Evolutionary conservation across 192 early-diverging fungal species (phyloP).

Genomic region (Coemansia aciculifera): DNA sequence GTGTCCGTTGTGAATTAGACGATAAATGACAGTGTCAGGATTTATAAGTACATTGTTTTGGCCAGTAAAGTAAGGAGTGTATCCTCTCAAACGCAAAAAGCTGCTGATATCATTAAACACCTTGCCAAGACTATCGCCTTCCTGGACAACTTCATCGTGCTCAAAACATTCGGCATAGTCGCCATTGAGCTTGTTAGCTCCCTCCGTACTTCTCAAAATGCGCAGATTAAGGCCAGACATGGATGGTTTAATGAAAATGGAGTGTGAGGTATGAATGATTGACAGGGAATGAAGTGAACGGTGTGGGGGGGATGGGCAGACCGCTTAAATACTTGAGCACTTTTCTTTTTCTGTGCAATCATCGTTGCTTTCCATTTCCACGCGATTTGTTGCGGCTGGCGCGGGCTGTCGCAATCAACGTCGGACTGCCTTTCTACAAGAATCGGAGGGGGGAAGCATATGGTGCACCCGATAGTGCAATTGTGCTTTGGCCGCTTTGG

Average conservation of each 20-base stretch:
- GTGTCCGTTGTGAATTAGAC: neutral
- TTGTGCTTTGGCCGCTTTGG: neutral
- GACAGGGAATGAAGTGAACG: neutral
- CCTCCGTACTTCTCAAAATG: neutral
- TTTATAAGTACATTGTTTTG: neutral
- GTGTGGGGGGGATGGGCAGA: neutral
- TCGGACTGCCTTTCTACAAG: neutral
- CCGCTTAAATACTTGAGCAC: neutral
- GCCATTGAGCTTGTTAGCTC: neutral
- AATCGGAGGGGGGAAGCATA: neutral
- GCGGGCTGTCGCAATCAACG: neutral
- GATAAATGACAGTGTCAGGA: neutral
- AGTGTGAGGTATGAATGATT: neutral
- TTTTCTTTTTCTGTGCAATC: neutral
- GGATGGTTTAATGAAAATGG: neutral
- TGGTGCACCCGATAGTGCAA: neutral
- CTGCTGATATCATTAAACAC: neutral
- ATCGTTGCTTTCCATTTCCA: neutral
- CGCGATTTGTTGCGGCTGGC: neutral
- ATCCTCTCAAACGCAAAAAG: neutral
- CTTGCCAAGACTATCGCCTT: neutral
- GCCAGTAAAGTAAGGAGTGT: neutral
- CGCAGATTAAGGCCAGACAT: neutral
- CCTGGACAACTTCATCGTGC: constrained; percentile 4
- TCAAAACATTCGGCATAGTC: neutral